These are phyloP conservation scores for Castanopsis chinensis DNA, from an alignment of 306 rosid species.

Conservation along the genomic window DNA sequence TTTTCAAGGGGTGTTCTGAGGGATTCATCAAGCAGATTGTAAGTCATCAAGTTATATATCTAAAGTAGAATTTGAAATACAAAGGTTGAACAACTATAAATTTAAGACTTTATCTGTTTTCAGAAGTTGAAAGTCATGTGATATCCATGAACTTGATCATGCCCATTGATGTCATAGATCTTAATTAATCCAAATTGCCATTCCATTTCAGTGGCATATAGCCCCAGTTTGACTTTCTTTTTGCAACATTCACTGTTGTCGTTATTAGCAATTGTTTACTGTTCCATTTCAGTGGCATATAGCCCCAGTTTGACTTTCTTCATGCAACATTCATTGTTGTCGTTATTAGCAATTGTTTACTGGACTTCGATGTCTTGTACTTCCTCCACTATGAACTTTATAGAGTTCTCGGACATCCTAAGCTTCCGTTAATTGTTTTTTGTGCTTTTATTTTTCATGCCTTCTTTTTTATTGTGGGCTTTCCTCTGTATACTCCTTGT, in stretches of 20 bases:
- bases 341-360: too few relatives aligned
- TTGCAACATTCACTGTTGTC: neutral
- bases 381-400: too few relatives aligned
- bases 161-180: neutral
- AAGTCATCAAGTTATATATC: conserved; percentile 19
- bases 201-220: neutral
- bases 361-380: too few relatives aligned
- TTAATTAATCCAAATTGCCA: neutral
- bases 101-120: neutral
- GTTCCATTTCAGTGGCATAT: neutral
- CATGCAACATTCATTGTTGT: too few relatives aligned
- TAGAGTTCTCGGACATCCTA: too few relatives aligned
- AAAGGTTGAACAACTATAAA: neutral
- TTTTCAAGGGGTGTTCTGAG: conserved; percentile 56
- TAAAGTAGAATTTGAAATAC: neutral
- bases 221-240: neutral
- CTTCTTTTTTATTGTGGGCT: too few relatives aligned
- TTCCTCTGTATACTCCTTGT: too few relatives aligned
- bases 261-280: neutral
- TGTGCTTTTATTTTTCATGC: too few relatives aligned
- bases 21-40: conserved; percentile 65
- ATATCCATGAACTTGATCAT: neutral
- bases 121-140: neutral
- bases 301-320: too few relatives aligned
- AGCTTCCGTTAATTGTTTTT: too few relatives aligned